A percentile compares a stretch with the other conserved stretches of the same genome.
Evolutionary conservation across 2,329 filamentous ascomycete genomes (phyloP).

Genomic region (Aspergillus ibericus): DNA sequence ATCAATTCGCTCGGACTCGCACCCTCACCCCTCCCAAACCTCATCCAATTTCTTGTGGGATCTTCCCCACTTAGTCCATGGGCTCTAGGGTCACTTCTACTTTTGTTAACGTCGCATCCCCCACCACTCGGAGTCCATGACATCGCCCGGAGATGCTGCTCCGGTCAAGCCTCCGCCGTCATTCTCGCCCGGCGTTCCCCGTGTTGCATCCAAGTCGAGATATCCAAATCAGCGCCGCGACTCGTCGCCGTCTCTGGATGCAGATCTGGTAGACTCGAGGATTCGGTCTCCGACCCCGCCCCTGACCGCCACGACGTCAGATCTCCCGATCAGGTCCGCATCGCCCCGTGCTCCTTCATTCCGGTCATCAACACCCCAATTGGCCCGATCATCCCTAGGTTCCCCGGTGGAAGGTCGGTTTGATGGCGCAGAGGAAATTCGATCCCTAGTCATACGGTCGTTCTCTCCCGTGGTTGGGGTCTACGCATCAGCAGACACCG

Average conservation of each 20-base stretch:
- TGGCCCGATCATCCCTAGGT: conserved; percentile 48
- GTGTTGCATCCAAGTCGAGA: conserved; percentile 61
- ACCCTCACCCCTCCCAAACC: not conserved
- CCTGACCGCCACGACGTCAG: conserved; percentile 63
- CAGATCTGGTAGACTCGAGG: conserved; percentile 52
- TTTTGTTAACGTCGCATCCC: conserved; percentile 20
- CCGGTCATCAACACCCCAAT: conserved; percentile 54
- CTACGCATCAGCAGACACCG: conserved; percentile 81
- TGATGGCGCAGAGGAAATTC: conserved; percentile 56
- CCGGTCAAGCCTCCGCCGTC: conserved; percentile 68
- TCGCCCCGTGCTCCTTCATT: conserved; percentile 65
- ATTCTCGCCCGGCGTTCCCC: conserved; percentile 65
- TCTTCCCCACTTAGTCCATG: conserved; percentile 26
- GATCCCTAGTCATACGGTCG: conserved; percentile 71
- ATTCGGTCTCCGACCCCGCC: conserved; percentile 58
- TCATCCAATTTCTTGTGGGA: not conserved
- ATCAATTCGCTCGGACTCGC: not conserved
- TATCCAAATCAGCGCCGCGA: conserved; percentile 50
- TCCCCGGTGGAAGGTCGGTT: conserved; percentile 55
- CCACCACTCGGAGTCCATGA: conserved; percentile 58
- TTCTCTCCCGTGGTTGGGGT: conserved; percentile 89
- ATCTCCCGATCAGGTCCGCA: conserved; percentile 65
- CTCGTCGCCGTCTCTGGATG: conserved; percentile 48
- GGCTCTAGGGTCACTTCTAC: conserved; percentile 25
- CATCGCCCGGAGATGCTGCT: conserved; percentile 64